phyloP scores from a whole-genome alignment of 2,329 filamentous ascomycete genomes.

The Xylaria sp. region DNA sequence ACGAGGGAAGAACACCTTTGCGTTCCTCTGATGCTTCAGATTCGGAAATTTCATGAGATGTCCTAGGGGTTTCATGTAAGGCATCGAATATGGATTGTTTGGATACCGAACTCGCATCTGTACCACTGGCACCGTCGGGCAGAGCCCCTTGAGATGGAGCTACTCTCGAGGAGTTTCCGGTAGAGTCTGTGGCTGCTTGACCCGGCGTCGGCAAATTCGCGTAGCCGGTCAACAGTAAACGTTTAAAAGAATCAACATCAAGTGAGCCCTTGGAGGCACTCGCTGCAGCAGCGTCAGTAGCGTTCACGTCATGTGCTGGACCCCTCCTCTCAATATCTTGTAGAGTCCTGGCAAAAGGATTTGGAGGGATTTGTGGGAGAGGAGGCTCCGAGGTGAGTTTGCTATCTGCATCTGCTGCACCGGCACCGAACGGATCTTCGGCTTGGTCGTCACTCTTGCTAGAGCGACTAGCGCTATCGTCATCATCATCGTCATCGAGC shows the following conservation, averaged over 20 bases:
- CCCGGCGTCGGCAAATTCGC: constrained; percentile 45
- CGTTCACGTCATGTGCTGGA: constrained; percentile 41
- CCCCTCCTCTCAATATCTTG: constrained; percentile 54
- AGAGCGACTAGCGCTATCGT: constrained; percentile 36
- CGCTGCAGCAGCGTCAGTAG: constrained; percentile 43
- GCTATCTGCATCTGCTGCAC: constrained; percentile 23
- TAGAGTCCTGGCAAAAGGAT: constrained; percentile 63
- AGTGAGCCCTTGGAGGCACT: constrained; percentile 54
- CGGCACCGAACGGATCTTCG: constrained; percentile 37
- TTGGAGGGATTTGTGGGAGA: constrained; percentile 47
- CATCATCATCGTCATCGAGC: constrained; percentile 34
- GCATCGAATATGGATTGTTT: constrained; percentile 63
- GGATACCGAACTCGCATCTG: constrained; percentile 64
- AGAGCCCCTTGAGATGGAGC: constrained; percentile 32
- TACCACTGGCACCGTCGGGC: constrained; percentile 56
- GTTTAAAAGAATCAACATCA: constrained; percentile 80
- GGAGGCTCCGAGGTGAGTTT: constrained; percentile 28
- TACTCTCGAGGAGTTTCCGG: constrained; percentile 26
- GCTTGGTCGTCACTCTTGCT: constrained; percentile 34
- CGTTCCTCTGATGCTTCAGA: constrained; percentile 56
- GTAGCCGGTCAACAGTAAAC: constrained; percentile 76
- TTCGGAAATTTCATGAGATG: constrained; percentile 62
- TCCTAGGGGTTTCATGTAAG: constrained; percentile 58
- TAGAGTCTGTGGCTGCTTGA: constrained; percentile 36
- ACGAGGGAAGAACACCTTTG: constrained; percentile 42